Evolutionary conservation across 345 rosid species (phyloP), one percentile per base, ranked within the genome.

Genomic region (Ceriops tagal): DNA sequence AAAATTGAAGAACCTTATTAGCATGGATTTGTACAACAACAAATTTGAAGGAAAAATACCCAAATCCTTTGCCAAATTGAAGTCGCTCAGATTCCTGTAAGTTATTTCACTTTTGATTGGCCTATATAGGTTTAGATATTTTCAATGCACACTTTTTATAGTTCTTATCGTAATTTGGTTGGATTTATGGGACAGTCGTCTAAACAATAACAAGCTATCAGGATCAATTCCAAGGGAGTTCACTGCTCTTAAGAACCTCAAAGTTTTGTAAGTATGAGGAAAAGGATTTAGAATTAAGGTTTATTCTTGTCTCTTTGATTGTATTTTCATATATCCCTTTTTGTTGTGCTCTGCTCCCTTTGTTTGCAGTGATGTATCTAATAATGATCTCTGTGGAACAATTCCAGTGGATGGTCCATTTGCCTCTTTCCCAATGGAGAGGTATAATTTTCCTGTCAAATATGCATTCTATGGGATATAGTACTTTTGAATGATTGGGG

Each of bases 341-440:
- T 66, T 27, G 6, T 64, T 62, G 26, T 58, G 18, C 37, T 66
- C 65, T 70, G 35, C 39, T 19, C 47, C 56, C 47, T 56, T 27
- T 22, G 34, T 11, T 64, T 74, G 80, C 88, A 88, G 93, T 46
- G 93, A 88, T 67, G 88, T 86, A 51, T 88, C 89, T 19, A 80
- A 82, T 69, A 88, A 88, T 58, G 83, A 80, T 72, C 85, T 88
- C 9, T 88, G 91, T 27, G 93, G 91, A 72, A 88, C 93, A 32
- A 82, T 86, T 70, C 93, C 93, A 1, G 89, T 84, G 8, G 90
- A 86, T 73, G 93, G 93, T 31, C 91, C 93, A 34, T 88, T 88
- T 34, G 10, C 70, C 22, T 84, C 77, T 66, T 88, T 86, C 69
- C 78, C 88, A 3, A 66, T 83, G 78, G 83, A 75, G 66, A 88